Evolutionary conservation across 208 protist genomes (phyloP).

Genomic region (Phytomonas francai): DNA sequence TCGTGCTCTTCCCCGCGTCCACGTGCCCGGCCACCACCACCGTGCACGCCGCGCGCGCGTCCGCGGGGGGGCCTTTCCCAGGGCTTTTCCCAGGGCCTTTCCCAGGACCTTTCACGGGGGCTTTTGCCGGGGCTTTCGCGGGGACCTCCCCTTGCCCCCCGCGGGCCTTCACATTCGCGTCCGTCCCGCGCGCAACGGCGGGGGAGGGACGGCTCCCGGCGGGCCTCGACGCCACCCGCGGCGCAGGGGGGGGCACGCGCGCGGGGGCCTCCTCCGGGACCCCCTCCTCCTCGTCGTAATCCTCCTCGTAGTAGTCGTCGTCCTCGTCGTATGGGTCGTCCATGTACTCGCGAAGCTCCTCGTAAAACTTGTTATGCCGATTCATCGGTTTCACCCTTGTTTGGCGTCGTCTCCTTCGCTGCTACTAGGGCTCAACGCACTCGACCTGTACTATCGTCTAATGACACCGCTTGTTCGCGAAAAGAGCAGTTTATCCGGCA

Average conservation of each 20-base stretch:
- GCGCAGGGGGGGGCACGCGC: too few species aligned
- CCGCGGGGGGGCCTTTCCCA: not conserved
- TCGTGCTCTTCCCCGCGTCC: slow-evolving; percentile 84
- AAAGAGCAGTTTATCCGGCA: too few species aligned
- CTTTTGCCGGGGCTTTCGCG: slow-evolving; percentile 3
- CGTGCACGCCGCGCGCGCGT: slow-evolving; percentile 26
- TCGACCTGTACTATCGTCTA: too few species aligned
- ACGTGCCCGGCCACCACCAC: slow-evolving; percentile 85
- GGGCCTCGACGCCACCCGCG: too few species aligned
- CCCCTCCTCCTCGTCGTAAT: slow-evolving; percentile 38
- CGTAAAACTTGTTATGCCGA: slow-evolving; percentile 74
- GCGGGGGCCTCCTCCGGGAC: too few species aligned
- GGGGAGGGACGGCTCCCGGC: too few species aligned
- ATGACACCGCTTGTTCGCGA: too few species aligned
- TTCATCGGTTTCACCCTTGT: too few species aligned
- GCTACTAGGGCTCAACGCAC: too few species aligned
- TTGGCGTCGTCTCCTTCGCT: not conserved
- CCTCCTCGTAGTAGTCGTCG: slow-evolving; percentile 45
- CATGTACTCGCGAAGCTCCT: slow-evolving; percentile 28
- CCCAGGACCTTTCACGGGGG: not conserved
- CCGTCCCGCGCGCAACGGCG: too few species aligned
- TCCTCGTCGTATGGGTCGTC: slow-evolving; percentile 54
- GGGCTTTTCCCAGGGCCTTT: not conserved
- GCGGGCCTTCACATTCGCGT: too few species aligned
- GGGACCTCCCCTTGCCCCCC: not conserved